These are phyloP conservation scores for Physaria fendleri DNA, from an alignment of 345 rosid genomes.

Conservation along the genomic window DNA sequence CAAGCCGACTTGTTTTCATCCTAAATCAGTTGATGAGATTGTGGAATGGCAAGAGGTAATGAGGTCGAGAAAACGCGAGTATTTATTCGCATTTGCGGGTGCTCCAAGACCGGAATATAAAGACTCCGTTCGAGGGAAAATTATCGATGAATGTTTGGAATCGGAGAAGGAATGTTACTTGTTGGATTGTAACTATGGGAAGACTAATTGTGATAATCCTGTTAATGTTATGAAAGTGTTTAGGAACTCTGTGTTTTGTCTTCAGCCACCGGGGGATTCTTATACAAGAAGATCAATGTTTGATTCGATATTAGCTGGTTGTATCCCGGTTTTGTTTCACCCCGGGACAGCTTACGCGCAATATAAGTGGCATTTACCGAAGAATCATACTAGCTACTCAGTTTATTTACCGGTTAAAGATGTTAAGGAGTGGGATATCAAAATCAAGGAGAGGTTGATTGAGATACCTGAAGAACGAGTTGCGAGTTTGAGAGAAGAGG, in stretches of 20 bases:
- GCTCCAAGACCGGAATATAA: slow-evolving; percentile 55
- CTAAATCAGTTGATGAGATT: slow-evolving; percentile 33
- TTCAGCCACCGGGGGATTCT: slow-evolving; percentile 66
- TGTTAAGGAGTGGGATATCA: slow-evolving; percentile 29
- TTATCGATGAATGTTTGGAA: slow-evolving; percentile 52
- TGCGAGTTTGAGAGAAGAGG: slow-evolving; percentile 48
- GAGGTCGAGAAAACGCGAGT: slow-evolving; percentile 35
- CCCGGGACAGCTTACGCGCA: slow-evolving; percentile 60
- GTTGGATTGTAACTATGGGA: slow-evolving; percentile 49
- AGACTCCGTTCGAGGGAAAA: slow-evolving; percentile 49
- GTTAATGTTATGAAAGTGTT: slow-evolving; percentile 53
- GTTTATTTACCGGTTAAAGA: slow-evolving; percentile 46
- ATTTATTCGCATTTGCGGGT: slow-evolving; percentile 52
- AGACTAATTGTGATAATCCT: slow-evolving; percentile 46
- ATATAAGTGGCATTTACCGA: slow-evolving; percentile 55
- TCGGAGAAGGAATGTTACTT: slow-evolving; percentile 39
- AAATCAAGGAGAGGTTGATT: slow-evolving; percentile 36
- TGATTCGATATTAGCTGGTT: slow-evolving; percentile 57
- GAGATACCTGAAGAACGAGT: slow-evolving; percentile 32
- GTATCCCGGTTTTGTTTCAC: slow-evolving; percentile 66
- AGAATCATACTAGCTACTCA: slow-evolving; percentile 39
- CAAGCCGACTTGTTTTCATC: slow-evolving; percentile 71
- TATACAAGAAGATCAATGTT: slow-evolving; percentile 56
- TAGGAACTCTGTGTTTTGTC: slow-evolving; percentile 52
- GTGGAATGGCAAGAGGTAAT: slow-evolving; percentile 46